Percentiles rank a stretch among this genome's conserved stretches.
These are phyloP conservation scores for Russula earlei DNA, from an alignment of 768 basidiomycete species.

Conservation along the genomic window DNA sequence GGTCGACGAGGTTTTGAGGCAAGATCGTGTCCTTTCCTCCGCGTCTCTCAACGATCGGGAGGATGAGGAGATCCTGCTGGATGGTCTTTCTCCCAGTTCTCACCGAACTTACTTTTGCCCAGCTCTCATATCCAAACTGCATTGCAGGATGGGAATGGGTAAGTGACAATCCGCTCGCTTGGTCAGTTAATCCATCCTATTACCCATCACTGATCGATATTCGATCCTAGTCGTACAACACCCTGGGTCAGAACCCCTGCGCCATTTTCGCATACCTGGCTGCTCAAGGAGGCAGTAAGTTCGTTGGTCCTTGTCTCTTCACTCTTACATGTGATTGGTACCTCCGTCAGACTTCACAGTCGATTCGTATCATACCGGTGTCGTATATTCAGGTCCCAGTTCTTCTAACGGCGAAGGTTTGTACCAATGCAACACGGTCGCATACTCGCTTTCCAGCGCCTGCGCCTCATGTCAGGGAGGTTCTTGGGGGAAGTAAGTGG, in stretches of 20 bases:
- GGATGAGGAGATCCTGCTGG: not conserved
- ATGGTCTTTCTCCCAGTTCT: not conserved
- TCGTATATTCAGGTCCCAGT: not conserved
- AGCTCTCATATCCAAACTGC: constrained; percentile 4
- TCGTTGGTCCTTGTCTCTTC: not conserved
- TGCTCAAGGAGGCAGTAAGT: not conserved
- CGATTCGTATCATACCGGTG: not conserved
- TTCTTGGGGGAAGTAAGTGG: not conserved
- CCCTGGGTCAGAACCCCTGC: constrained; percentile 5
- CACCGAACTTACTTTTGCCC: not conserved
- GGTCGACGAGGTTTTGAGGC: too few relatives aligned
- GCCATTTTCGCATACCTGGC: not conserved
- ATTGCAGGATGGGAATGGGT: constrained; percentile 5
- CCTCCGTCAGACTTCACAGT: not conserved
- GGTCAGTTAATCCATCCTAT: not conserved
- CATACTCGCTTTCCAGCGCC: constrained; percentile 6
- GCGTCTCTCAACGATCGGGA: too few relatives aligned
- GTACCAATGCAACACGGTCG: constrained; percentile 1
- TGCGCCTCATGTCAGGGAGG: not conserved
- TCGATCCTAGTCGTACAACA: not conserved
- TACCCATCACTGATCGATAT: not conserved
- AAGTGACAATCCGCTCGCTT: not conserved
- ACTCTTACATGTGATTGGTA: too few relatives aligned
- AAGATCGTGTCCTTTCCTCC: too few relatives aligned
- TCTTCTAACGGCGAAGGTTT: not conserved